A percentile compares a stretch with the other conserved stretches of the same genome.
These are phyloP conservation scores for Nitzschia sp. DNA, from an alignment of 108 stramenopile species.

Conservation along the genomic window DNA sequence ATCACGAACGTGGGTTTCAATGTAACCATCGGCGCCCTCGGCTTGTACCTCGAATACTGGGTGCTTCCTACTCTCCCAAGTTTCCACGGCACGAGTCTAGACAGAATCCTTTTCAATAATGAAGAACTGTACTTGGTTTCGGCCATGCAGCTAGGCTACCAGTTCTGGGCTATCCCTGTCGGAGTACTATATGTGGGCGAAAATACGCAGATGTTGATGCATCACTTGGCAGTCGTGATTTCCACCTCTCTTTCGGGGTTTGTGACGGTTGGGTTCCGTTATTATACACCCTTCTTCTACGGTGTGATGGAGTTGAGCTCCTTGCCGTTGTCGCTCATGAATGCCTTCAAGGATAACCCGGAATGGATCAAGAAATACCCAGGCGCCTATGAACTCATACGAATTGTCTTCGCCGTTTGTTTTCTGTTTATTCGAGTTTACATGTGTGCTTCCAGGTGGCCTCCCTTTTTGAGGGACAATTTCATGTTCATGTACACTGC, in stretches of 20 bases:
- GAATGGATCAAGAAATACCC: conserved; percentile 15
- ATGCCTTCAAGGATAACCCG: conserved; percentile 37
- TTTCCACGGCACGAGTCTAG: conserved; percentile 21
- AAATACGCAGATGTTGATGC: conserved; percentile 59
- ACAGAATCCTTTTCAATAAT: conserved; percentile 40
- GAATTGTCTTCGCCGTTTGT: conserved; percentile 50
- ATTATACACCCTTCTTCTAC: conserved; percentile 67
- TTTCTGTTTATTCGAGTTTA: conserved; percentile 54
- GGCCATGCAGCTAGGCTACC: conserved; percentile 67
- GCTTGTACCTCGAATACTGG: conserved; percentile 42
- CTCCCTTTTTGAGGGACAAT: conserved; percentile 45
- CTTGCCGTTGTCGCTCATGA: conserved; percentile 53
- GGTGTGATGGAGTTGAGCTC: conserved; percentile 71
- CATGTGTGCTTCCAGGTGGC: conserved; percentile 32
- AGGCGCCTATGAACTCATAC: conserved; percentile 22
- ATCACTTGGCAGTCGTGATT: conserved; percentile 69
- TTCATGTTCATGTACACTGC: conserved; percentile 44
- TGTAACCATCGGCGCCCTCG: conserved; percentile 44
- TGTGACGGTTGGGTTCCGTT: conserved; percentile 59
- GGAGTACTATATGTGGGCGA: conserved; percentile 56
- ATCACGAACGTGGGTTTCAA: conserved; percentile 63
- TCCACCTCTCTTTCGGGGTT: conserved; percentile 40
- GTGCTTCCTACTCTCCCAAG: conserved; percentile 20
- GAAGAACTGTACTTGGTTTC: conserved; percentile 46
- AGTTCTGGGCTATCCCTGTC: conserved; percentile 72